Evolutionary conservation across 139 green algal genomes (phyloP), one percentile per base, ranked within the genome.

Genomic region (Raphidocelis subcapitata): DNA sequence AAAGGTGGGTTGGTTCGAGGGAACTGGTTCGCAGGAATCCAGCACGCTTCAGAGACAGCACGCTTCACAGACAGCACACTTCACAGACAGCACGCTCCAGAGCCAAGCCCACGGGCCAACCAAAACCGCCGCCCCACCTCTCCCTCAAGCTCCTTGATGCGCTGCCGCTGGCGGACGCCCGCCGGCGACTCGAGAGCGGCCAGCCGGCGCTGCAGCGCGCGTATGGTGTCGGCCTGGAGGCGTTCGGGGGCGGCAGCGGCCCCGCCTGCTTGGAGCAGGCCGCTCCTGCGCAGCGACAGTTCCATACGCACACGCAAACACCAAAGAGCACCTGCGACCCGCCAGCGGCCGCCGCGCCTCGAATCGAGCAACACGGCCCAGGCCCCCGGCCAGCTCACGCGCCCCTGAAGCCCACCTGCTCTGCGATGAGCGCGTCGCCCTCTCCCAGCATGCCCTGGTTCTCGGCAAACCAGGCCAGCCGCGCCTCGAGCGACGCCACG

Each of bases 381-480:
- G 72, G 35, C 81, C 28, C 24, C 63, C 41, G 79, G 83, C 72
- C 68, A 89, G 77, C 51, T 76, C 56, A 16, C 63, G 35, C 41
- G 41, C 8, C 12, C 24, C 88, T 89, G 3, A 76, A 36, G 8
- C 77, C 74, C 20, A 73, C 79, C 75, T 91, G 86, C 75, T 89
- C 76, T 37, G 59, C 46, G 32, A 91, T 62, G 44, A 91, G 69
- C 0, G 15, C 47, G 29, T 84, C 78, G 46, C 86, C 81, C 56
- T 72, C 73, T 67, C 55, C 81, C 61, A 91, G 61, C 62, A 91
- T 56, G 67, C 82, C 72, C 82, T 91, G 86, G 67, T 91, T 91
- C 73, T 91, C 86, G 12, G 74, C 75, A 62, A 86, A 86, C 82
- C 82, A 77, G 2, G 35, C 8, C 37, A 80, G 41, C 8, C 41